Conservation (phyloP, 495 filamentous ascomycete genomes). For the Hypoxylon rickii region DNA sequence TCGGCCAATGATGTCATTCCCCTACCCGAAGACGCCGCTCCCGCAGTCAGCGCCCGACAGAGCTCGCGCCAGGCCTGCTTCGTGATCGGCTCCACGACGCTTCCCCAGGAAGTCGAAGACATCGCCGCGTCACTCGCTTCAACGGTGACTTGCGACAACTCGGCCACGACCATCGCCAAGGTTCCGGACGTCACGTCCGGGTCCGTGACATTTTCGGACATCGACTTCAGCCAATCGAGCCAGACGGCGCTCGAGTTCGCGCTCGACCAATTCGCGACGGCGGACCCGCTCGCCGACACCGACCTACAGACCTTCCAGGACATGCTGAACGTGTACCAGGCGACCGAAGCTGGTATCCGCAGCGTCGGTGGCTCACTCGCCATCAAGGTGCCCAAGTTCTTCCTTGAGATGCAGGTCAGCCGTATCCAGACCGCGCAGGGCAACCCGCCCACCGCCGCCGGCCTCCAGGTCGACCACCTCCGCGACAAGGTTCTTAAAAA, state of each 20-base stretch:
- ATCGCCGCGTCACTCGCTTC: constrained; percentile 37
- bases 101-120: constrained; percentile 43
- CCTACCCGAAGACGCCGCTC: background rate
- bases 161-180: constrained; percentile 40
- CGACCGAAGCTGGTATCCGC: constrained; percentile 55
- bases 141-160: constrained; percentile 45
- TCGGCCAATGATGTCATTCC: constrained; percentile 14
- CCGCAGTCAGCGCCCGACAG: constrained; percentile 8
- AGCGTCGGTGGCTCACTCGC: constrained; percentile 48
- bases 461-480: constrained; percentile 51
- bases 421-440: constrained; percentile 56
- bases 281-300: constrained; percentile 40
- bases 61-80: constrained; percentile 44
- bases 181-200: constrained; percentile 52
- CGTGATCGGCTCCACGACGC: constrained; percentile 46
- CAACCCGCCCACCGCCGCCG: constrained; percentile 46
- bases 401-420: constrained; percentile 52
- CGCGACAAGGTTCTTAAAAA: constrained; percentile 55
- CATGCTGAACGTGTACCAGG: constrained; percentile 51
- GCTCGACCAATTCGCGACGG: constrained; percentile 45
- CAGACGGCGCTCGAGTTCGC: constrained; percentile 49
- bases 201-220: constrained; percentile 45
- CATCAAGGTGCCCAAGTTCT: constrained; percentile 57
- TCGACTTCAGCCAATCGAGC: constrained; percentile 49
- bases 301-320: constrained; percentile 49